Evolutionary conservation across 225 moss, liverwort and hornwort species (phyloP).

Genomic region (Pseudoscleropodium purum): DNA sequence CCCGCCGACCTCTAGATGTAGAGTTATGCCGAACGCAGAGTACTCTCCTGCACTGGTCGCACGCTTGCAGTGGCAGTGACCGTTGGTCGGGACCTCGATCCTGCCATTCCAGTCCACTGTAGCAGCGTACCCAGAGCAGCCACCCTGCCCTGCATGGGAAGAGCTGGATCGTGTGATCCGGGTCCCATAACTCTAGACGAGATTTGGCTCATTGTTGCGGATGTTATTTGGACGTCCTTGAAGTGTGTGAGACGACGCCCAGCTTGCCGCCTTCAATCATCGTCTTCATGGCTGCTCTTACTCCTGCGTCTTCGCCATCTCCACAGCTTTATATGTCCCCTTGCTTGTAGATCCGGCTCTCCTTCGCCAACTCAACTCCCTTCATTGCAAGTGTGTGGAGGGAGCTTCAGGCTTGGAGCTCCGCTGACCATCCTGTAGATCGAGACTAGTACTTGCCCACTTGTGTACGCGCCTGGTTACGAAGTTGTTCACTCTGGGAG

Average conservation of each 20-base stretch:
- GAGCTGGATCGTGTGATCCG: slow-evolving; percentile 12
- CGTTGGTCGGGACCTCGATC: background rate
- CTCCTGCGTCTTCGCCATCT: slow-evolving; percentile 1
- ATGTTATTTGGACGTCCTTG: slow-evolving; percentile 30
- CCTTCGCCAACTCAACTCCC: background rate
- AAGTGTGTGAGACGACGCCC: slow-evolving; percentile 34
- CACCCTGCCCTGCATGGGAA: background rate
- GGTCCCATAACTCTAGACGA: slow-evolving; percentile 7
- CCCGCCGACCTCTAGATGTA: background rate
- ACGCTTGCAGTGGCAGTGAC: background rate
- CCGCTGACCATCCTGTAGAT: background rate
- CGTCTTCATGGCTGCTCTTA: slow-evolving; percentile 23
- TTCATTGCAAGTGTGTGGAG: background rate
- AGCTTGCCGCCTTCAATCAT: slow-evolving; percentile 35
- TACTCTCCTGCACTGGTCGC: background rate
- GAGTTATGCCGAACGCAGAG: background rate
- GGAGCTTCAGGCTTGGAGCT: background rate
- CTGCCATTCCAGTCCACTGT: background rate
- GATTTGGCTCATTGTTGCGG: slow-evolving; percentile 13
- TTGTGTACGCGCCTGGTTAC: too few relatives aligned
- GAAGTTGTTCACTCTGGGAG: background rate
- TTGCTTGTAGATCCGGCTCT: background rate
- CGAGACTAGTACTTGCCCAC: background rate
- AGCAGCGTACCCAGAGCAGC: background rate
- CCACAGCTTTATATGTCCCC: background rate